Evolutionary conservation across 2,329 filamentous ascomycete species (phyloP).

Genomic region (Myriosclerotinia duriaeana): DNA sequence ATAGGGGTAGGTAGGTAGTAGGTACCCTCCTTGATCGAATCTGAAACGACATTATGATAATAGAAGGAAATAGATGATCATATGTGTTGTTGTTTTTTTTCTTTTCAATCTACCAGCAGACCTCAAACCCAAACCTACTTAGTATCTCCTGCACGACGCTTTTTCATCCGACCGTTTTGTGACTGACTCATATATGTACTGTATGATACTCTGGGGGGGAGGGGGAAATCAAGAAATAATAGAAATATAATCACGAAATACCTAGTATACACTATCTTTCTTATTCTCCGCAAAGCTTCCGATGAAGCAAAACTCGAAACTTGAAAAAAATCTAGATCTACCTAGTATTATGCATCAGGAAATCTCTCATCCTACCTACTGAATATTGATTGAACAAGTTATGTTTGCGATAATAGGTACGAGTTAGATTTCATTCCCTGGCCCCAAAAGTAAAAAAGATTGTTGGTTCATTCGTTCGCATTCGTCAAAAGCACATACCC

Average conservation of each 20-base stretch:
- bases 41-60: not conserved
- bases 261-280: not conserved
- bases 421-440: too few relatives aligned
- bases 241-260: not conserved
- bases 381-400: too few relatives aligned
- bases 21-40: not conserved
- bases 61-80: not conserved
- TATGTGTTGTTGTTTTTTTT: slow-evolving; percentile 16
- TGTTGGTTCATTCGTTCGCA: not conserved
- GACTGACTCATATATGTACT: not conserved
- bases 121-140: not conserved
- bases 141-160: not conserved
- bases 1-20: too few relatives aligned
- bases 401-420: slow-evolving; percentile 4
- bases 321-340: slow-evolving; percentile 4
- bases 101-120: not conserved
- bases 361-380: too few relatives aligned
- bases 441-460: not conserved
- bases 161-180: slow-evolving; percentile 1
- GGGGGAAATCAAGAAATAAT: slow-evolving; percentile 10
- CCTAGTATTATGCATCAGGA: not conserved
- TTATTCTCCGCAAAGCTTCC: slow-evolving; percentile 12
- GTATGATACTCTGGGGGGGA: not conserved
- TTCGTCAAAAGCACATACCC: slow-evolving; percentile 15
- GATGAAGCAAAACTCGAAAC: not conserved